Evolutionary conservation across 441 rosid genomes (phyloP).

Genomic region (Populus tomentosa): DNA sequence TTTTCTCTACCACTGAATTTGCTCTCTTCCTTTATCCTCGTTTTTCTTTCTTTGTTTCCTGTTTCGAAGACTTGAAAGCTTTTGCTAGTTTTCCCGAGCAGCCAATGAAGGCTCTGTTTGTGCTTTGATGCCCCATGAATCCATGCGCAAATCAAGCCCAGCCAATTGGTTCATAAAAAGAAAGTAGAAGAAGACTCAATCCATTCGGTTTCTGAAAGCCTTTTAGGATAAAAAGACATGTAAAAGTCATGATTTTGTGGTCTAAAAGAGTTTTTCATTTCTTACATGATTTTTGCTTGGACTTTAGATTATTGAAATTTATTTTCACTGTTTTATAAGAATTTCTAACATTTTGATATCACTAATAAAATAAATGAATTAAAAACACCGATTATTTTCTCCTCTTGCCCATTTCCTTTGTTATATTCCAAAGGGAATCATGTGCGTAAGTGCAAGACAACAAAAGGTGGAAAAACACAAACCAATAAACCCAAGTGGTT

Average conservation of each 20-base stretch:
- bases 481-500: no score
- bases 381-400: no score
- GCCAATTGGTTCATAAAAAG: neutral
- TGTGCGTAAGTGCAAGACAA: no score
- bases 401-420: no score
- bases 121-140: neutral
- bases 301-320: no score
- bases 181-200: neutral
- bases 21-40: neutral
- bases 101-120: neutral
- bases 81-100: neutral
- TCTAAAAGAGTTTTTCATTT: neutral
- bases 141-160: neutral
- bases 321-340: no score
- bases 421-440: no score
- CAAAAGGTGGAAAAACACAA: no score
- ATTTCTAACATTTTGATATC: no score
- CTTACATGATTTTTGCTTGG: neutral
- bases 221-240: neutral
- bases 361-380: no score
- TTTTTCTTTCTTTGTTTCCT: neutral
- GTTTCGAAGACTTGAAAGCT: neutral
- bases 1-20: neutral
- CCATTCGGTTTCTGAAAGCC: neutral
- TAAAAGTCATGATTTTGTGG: neutral